phyloP scores from a whole-genome alignment of 1,284 basidiomycete species.

The Athelia psychrophila region DNA sequence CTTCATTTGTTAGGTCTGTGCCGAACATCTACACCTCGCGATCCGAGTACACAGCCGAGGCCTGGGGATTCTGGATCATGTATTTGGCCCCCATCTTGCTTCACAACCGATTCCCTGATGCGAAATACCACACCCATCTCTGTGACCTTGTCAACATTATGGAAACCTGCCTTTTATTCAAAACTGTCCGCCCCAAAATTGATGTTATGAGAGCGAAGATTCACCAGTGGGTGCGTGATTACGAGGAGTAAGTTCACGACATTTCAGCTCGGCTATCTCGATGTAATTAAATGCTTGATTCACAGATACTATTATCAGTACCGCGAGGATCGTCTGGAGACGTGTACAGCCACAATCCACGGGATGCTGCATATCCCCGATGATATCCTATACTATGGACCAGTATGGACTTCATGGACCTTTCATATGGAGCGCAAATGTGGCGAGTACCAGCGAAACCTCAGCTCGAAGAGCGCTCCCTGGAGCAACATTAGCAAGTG shows the following conservation, averaged over 20 bases:
- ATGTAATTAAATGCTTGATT: background rate
- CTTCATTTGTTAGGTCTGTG: slow-evolving; percentile 22
- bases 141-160: slow-evolving; percentile 19
- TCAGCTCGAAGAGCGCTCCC: slow-evolving; percentile 7
- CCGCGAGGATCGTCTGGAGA: background rate
- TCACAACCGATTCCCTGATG: slow-evolving; percentile 12
- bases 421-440: background rate
- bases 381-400: background rate
- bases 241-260: slow-evolving; percentile 26
- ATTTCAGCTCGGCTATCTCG: background rate
- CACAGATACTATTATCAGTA: slow-evolving; percentile 2
- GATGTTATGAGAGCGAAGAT: slow-evolving; percentile 16
- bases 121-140: slow-evolving; percentile 24
- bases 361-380: background rate
- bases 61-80: slow-evolving; percentile 32
- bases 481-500: slow-evolving; percentile 9
- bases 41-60: slow-evolving; percentile 28
- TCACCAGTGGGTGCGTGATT: slow-evolving; percentile 22
- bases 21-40: slow-evolving; percentile 24
- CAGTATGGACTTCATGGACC: background rate
- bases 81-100: slow-evolving; percentile 26
- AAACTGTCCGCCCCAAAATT: slow-evolving; percentile 15
- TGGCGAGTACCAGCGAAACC: background rate
- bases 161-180: slow-evolving; percentile 14
- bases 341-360: background rate